These are phyloP conservation scores for Pneumocystis canis DNA, from an alignment of 1,139 yeast genomes.

Conservation along the genomic window DNA sequence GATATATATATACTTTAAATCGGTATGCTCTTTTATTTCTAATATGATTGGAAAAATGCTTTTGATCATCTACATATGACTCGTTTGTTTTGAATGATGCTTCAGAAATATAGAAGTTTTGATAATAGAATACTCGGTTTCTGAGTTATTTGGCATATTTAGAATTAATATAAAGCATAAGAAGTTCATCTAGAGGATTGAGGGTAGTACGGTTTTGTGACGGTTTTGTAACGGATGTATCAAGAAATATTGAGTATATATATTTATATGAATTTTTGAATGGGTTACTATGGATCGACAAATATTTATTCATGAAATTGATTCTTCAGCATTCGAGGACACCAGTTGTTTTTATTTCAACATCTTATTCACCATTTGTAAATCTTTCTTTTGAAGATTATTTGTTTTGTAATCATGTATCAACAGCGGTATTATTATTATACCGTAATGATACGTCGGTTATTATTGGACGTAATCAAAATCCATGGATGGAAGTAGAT, in stretches of 20 bases:
- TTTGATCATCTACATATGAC: neutral
- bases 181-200: neutral
- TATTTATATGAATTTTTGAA: neutral
- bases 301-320: neutral
- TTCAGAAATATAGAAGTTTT: neutral
- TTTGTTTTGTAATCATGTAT: slow-evolving; percentile 42
- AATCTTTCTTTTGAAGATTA: slow-evolving; percentile 77
- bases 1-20: neutral
- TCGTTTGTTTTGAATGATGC: neutral
- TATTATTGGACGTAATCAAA: slow-evolving; percentile 91
- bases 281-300: neutral
- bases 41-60: no score
- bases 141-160: no score
- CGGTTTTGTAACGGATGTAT: neutral
- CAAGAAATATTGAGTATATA: neutral
- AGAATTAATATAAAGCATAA: no score
- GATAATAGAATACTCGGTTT: no score
- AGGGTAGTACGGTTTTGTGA: neutral
- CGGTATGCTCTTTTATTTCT: no score
- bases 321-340: neutral
- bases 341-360: slow-evolving; percentile 28
- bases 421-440: slow-evolving; percentile 37
- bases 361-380: slow-evolving; percentile 47
- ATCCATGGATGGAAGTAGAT: slow-evolving; percentile 81
- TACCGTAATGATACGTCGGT: slow-evolving; percentile 74